Conservation (phyloP, 257 asterid species). For the Lycium barbarum region DNA sequence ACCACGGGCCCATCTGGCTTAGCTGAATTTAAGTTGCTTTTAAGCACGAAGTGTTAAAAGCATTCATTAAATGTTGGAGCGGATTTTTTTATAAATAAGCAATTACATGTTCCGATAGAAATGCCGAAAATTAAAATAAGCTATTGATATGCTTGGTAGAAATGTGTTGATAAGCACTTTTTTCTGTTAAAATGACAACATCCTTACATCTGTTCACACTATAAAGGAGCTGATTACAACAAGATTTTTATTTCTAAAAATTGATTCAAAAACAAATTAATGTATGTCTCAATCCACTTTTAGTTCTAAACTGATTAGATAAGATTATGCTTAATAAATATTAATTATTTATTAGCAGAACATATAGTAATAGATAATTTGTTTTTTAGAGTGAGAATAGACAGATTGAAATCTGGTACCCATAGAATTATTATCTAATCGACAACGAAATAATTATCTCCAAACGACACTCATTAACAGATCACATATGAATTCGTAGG, state of each 20-base stretch:
- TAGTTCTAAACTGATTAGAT: not conserved
- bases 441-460: not conserved
- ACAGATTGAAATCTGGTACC: not conserved
- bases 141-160: not conserved
- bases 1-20: not conserved
- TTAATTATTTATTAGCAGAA: not conserved
- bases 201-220: not conserved
- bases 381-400: not conserved
- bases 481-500: not conserved
- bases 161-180: not conserved
- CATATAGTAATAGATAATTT: not conserved
- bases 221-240: not conserved
- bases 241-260: not conserved
- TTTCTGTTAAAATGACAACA: not conserved
- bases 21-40: not conserved
- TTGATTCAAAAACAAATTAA: not conserved
- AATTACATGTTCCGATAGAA: not conserved
- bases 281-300: not conserved
- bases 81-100: not conserved
- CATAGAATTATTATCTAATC: not conserved
- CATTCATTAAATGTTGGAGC: not conserved
- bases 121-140: not conserved
- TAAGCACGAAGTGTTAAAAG: not conserved
- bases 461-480: not conserved
- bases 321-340: not conserved